Evolutionary conservation across 2,329 filamentous ascomycete species (phyloP).

Genomic region (Arthrobotrys conoides): DNA sequence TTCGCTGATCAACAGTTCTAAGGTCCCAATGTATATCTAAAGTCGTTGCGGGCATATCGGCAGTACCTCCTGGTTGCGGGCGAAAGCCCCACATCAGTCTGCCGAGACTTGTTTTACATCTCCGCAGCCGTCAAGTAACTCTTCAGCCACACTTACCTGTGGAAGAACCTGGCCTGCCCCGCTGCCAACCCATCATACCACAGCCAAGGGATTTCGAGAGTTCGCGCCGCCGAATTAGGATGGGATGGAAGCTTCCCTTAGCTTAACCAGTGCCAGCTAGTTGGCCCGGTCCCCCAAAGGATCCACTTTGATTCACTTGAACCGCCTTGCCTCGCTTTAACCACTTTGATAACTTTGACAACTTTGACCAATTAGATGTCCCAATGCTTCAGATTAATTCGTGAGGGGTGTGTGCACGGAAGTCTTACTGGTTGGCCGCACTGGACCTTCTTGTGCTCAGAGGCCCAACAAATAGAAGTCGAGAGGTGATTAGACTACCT

Average conservation of each 20-base stretch:
- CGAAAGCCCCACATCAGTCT: too few relatives aligned
- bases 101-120: too few relatives aligned
- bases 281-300: background rate
- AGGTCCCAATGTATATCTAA: too few relatives aligned
- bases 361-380: background rate
- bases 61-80: too few relatives aligned
- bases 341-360: slow-evolving; percentile 2
- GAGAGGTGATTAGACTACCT: background rate
- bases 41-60: too few relatives aligned
- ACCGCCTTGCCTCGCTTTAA: background rate
- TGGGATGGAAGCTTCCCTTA: too few relatives aligned
- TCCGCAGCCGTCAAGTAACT: too few relatives aligned
- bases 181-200: too few relatives aligned
- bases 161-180: too few relatives aligned
- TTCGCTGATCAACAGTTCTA: too few relatives aligned
- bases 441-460: background rate
- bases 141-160: too few relatives aligned
- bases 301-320: background rate
- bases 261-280: background rate
- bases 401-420: background rate
- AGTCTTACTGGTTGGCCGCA: background rate
- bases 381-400: background rate
- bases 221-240: background rate
- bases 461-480: background rate
- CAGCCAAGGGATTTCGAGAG: background rate